Evolutionary conservation across 1,284 basidiomycete species (phyloP), one percentile per base, ranked within the genome.

Genomic region (Schizopora paradoxa): DNA sequence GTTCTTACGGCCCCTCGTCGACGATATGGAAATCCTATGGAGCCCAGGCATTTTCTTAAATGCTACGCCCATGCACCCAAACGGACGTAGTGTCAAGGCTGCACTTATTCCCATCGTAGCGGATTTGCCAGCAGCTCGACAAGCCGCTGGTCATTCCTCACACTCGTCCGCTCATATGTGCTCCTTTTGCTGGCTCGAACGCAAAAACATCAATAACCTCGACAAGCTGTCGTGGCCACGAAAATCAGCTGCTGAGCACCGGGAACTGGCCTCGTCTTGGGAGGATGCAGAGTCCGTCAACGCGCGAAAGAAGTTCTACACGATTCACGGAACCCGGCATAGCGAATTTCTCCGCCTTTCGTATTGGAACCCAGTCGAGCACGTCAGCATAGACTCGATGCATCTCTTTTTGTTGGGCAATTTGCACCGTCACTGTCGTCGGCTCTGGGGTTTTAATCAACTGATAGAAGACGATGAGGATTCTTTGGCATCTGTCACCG

Each of bases 341-440:
- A 45, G 55, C 1, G 53, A 49, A n/a, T 41, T 63, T 1, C 46
- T 60, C 18, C 42, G 51, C 8, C 56, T 67, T 6, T 55, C 58
- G 0, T 69, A 68, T 43, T 70, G 66, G 66, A 52, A 67, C 43
- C 62, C 66, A 0, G 47, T 59, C 18, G 27, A 37, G 2, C 66
- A 54, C 38, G 54, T 56, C 0, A 56, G 63, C 1, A 48, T 67
- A 16, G 66, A 70, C 41, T 48, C 60, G 5, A 66, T 70, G 66
- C 67, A 69, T 44, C 56, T 55, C 5, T 48, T 61, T 1, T 62
- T 59, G 31, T 57, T 67, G 0, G 59, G 60, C 13, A 28, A 58
- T 5, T 41, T 63, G 6, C 54, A 58, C 16, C 51, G 55, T 34
- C 65, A 67, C 39, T 51, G 51, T 34, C 49, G 57, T 3, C 34